phyloP scores from a whole-genome alignment of 2,329 filamentous ascomycete genomes.

The Colletotrichum destructivum region DNA sequence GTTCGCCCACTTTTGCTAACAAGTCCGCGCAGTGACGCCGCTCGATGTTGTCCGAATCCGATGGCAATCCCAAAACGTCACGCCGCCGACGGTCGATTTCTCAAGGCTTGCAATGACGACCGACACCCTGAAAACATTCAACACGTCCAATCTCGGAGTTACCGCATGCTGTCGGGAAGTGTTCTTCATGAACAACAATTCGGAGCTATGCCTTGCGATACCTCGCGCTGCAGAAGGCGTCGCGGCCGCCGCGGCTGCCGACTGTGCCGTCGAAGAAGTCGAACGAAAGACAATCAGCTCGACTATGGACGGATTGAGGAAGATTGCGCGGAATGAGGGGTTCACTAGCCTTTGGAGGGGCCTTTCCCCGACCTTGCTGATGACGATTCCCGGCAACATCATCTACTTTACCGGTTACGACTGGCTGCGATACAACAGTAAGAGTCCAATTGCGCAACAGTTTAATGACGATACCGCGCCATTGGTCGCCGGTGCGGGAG shows the following conservation, averaged over 20 bases:
- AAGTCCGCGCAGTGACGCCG: slow-evolving; percentile 79
- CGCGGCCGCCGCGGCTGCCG: slow-evolving; percentile 64
- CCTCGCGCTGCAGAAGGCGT: slow-evolving; percentile 67
- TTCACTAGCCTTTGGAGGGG: slow-evolving; percentile 90
- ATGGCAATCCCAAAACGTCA: slow-evolving; percentile 83
- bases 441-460: slow-evolving; percentile 78
- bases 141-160: slow-evolving; percentile 86
- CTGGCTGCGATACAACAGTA: slow-evolving; percentile 83
- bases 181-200: slow-evolving; percentile 92
- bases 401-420: slow-evolving; percentile 99
- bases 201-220: slow-evolving; percentile 84
- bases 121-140: slow-evolving; percentile 77
- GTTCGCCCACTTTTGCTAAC: slow-evolving; percentile 29
- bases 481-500: slow-evolving; percentile 83
- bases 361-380: slow-evolving; percentile 91
- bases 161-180: slow-evolving; percentile 97
- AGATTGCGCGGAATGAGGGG: slow-evolving; percentile 96
- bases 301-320: slow-evolving; percentile 91
- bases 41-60: slow-evolving; percentile 97
- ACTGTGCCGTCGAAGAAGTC: slow-evolving; percentile 90
- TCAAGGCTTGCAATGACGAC: slow-evolving; percentile 70
- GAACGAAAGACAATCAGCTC: slow-evolving; percentile 89
- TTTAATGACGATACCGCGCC: slow-evolving; percentile 82
- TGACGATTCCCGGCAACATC: slow-evolving; percentile 95
- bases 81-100: slow-evolving; percentile 67